Base-by-base conservation (phyloP, 306 rosid genomes). In the Glycyrrhiza uralensis region DNA sequence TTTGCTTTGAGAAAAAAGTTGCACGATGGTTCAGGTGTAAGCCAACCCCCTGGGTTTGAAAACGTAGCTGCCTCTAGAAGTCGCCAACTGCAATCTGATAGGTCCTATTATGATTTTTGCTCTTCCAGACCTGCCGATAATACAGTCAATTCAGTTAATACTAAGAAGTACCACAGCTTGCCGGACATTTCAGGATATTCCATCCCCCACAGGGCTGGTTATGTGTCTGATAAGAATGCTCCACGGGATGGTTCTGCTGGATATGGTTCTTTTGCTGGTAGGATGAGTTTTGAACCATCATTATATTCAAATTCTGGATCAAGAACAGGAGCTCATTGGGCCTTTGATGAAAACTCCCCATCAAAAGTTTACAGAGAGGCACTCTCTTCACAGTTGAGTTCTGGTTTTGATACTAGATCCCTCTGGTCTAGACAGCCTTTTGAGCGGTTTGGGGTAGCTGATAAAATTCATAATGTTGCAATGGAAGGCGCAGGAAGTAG, bases 391-490 rank as follows among this genome's bases (percentile, higher is more conserved):
- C 96, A 78, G 58, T 47, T 84, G 82, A 83, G 76, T 86, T 72
- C 95, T 60, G 83, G 77, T 83, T 80, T 68, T 22, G 86, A 72
- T 45, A 38, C 90, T 54, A 88, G 90, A 67, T 89, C 97, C 44
- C 89, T 95, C 74, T 95, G 97, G 97, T 82, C 87, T 65, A 84
- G 85, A 78, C 99, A 89, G 75, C 99, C 99, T 71, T 92, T 78
- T 73, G 99, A 91, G 86, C 95, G 88, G 77, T 95, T 95, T 80
- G 96, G 96, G 42, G 82, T 95, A 26, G 88, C 86, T 66, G 86
- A 83, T 65, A 90, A 71, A 41, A 76, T 17, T 76, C 79, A 47
- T 63, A 54, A 75, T 72, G 46, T 78, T 63, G 88, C 70, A 39
- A 82, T 56, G 39, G 86, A 80, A 75, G 86, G 84, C 51, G 63